Base-by-base conservation (phyloP, 495 filamentous ascomycete species). In the Penicillium riverlandense region DNA sequence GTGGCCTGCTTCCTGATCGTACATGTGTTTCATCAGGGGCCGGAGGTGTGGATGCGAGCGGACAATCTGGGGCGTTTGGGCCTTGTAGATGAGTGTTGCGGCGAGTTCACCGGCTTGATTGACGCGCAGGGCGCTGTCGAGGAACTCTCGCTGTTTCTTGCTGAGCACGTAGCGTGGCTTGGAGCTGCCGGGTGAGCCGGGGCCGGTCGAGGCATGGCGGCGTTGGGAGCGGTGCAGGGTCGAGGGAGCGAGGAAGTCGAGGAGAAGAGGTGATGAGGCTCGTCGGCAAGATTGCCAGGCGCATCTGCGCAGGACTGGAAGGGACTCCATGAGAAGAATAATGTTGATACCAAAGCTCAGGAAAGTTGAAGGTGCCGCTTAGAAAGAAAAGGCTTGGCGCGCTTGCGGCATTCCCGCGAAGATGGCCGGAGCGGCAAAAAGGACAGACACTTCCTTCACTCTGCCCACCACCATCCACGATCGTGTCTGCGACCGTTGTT, bases 11-110 rank as follows among this genome's bases (percentile, higher is more conserved):
- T 98, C 92, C 61, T 98, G 92, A 52, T 91, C 87, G 73, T 95
- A 90, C 94, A 98, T 98, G 71, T 97, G 92, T 45, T 84, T 80
- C 86, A 98, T 95, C 12, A 96, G 66, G 0, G 86, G 81, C 11
- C 86, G 81, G 14, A 98, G 82, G 59, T 92, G 88, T 0, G 91
- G 89, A 57, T 98, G 83, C 0, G 78, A 71, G 38, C 82, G 78
- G 43, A 83, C 67, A 38, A 96, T 63, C 29, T 87, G 84, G 0
- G 83, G 85, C 6, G 74, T 88, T 63, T 95, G 88, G 11, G 85
- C 79, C 2, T 74, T 79, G 68, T 94, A 95, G 58, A 95, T 95
- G 22, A 91, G 74, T 22, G 84, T 88, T 5, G 88, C 88, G 35
- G 88, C 88, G 1, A 95, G 75, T 63, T 95, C 88, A 55, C 88